Percentiles rank a stretch among this genome's conserved stretches.
phyloP scores from a whole-genome alignment of 495 filamentous ascomycete species.

The Aspergillus incahuasiensis region DNA sequence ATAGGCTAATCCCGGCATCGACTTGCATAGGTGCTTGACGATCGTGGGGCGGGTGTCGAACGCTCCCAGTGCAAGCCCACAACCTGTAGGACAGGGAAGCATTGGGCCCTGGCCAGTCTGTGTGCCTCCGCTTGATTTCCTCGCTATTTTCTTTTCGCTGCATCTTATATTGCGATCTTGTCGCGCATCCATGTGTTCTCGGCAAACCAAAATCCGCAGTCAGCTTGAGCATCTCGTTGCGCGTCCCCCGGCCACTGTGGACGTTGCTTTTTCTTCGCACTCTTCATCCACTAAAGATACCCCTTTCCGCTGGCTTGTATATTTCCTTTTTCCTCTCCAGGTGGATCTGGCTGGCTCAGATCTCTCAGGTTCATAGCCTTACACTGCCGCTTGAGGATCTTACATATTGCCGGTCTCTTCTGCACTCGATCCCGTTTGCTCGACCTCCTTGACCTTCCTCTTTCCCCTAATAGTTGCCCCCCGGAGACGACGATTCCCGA shows the following conservation, averaged over 20 bases:
- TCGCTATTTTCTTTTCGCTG: not conserved
- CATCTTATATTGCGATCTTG: not conserved
- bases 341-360: constrained; percentile 25
- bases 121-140: constrained; percentile 10
- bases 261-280: constrained; percentile 11
- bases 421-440: not conserved
- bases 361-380: constrained; percentile 15
- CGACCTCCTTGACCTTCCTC: too few species aligned
- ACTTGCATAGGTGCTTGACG: constrained; percentile 40
- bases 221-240: constrained; percentile 14
- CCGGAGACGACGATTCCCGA: not conserved
- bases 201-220: constrained; percentile 10
- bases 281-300: constrained; percentile 13
- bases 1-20: constrained; percentile 27
- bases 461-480: too few species aligned
- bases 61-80: constrained; percentile 14
- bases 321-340: constrained; percentile 16
- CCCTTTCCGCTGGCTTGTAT: constrained; percentile 16
- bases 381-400: too few species aligned
- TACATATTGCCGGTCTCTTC: not conserved
- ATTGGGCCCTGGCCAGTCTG: constrained; percentile 14
- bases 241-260: constrained; percentile 1
- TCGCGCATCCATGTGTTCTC: constrained; percentile 12
- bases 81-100: constrained; percentile 13
- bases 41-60: constrained; percentile 23